These are phyloP conservation scores for Lactifluus volemus DNA, from an alignment of 768 basidiomycete genomes.

Conservation along the genomic window DNA sequence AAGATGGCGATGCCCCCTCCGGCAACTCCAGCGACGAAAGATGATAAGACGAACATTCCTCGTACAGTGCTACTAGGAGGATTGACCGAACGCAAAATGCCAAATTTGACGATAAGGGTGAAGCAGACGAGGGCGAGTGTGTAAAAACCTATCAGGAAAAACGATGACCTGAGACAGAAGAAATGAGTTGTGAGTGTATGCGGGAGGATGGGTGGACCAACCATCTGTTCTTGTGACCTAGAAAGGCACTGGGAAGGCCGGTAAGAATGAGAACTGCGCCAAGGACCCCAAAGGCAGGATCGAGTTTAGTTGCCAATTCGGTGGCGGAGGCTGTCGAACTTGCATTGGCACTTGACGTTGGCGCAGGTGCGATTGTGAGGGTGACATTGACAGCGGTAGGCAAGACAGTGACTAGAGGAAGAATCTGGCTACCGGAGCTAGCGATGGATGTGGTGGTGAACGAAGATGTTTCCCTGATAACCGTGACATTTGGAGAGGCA, in stretches of 20 bases:
- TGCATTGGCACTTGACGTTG: slow-evolving; percentile 30
- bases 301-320: slow-evolving; percentile 54
- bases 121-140: slow-evolving; percentile 77
- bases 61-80: slow-evolving; percentile 71
- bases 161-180: slow-evolving; percentile 59
- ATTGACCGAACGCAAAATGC: slow-evolving; percentile 75
- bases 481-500: slow-evolving; percentile 24
- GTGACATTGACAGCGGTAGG: slow-evolving; percentile 60
- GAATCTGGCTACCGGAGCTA: slow-evolving; percentile 38
- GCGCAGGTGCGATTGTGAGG: slow-evolving; percentile 40
- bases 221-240: slow-evolving; percentile 97
- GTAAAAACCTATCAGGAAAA: slow-evolving; percentile 92
- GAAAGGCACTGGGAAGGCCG: slow-evolving; percentile 81
- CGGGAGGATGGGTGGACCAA: slow-evolving; percentile 29
- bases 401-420: slow-evolving; percentile 44
- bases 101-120: slow-evolving; percentile 82
- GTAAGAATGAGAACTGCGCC: slow-evolving; percentile 85
- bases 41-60: slow-evolving; percentile 85
- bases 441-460: slow-evolving; percentile 35
- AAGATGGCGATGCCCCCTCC: slow-evolving; percentile 85
- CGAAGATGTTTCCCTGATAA: slow-evolving; percentile 46
- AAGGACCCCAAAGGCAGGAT: slow-evolving; percentile 84
- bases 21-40: slow-evolving; percentile 67
- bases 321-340: slow-evolving; percentile 33
- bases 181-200: slow-evolving; percentile 18